Evolutionary conservation across 106 monocot species (phyloP), one percentile per base, ranked within the genome.

Genomic region (Hemerocallis citrina): DNA sequence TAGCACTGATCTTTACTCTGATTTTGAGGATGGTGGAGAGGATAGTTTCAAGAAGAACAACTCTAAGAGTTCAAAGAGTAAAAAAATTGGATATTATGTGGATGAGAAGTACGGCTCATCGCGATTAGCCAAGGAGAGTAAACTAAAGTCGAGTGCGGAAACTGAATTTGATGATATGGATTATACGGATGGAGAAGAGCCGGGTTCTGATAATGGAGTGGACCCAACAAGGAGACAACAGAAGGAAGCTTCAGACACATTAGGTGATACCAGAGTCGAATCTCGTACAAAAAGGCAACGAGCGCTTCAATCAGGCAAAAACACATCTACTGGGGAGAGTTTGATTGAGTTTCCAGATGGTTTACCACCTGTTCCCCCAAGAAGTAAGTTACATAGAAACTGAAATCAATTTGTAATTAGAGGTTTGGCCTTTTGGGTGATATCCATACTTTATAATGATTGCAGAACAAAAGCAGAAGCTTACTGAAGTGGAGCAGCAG

Each of bases 401-500:
- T 49, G 5, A 46, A 46, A 46, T 46, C 11, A 28, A 28, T 27
- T 54, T 30, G 29, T 32, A 32, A 8, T 8, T 4, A 8, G 25
- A 49, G 8, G 22, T 49, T 8, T 1, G 45, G 45, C 45, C 16
- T 45, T 52, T 7, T 29, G 24, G 52, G 12, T 52, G 13, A 8
- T 24, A 19, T 27, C 25, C 12, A 42, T 42, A 28, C 42, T 64
- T 17, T 19, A 54, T 21, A 72, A 37, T 64, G 19, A 42, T 38
- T 50, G 3, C 69, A 89, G 94, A 68, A 54, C 85, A 89, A 78
- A 95, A 95, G 52, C 86, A 86, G 44, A 95, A 95, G 54, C 85
- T 89, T 52, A 83, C 85, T 63, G 94, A 89, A 62, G 77, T 86
- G 52, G 94, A 95, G 67, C 78, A 76, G 73, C 89, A 89, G 72